These are phyloP conservation scores for Verticillium klebahnii DNA, from an alignment of 2,329 filamentous ascomycete genomes.

Conservation along the genomic window DNA sequence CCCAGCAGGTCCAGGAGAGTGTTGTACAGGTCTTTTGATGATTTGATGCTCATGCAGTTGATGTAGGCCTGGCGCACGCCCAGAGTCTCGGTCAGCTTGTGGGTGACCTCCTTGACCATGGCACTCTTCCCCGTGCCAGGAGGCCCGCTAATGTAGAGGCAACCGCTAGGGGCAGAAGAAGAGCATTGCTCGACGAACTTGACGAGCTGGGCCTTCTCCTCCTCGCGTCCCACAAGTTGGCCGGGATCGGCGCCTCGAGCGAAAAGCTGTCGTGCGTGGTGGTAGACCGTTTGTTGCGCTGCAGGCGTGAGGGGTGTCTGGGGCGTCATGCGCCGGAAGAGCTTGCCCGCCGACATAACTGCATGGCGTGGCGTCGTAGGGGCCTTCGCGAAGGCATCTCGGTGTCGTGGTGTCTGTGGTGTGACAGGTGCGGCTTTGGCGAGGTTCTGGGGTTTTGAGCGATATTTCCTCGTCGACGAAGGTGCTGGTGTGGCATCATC, in stretches of 20 bases:
- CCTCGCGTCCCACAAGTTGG: constrained; percentile 72
- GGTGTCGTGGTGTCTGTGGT: constrained; percentile 71
- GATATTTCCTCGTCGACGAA: constrained; percentile 17
- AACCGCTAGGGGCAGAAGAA: constrained; percentile 62
- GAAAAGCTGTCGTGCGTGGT: constrained; percentile 82
- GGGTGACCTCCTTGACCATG: constrained; percentile 76
- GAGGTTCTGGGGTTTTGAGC: constrained; percentile 23
- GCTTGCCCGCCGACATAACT: constrained; percentile 70
- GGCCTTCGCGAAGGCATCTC: constrained; percentile 69
- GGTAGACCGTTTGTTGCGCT: constrained; percentile 72
- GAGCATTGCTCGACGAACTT: constrained; percentile 65
- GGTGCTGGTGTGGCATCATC: constrained; percentile 15
- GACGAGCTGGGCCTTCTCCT: constrained; percentile 59
- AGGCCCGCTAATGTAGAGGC: constrained; percentile 91
- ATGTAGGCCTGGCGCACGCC: constrained; percentile 69
- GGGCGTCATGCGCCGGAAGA: constrained; percentile 74
- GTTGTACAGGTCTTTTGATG: constrained; percentile 77
- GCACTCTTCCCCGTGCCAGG: constrained; percentile 97
- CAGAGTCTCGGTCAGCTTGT: constrained; percentile 44
- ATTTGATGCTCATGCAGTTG: constrained; percentile 97
- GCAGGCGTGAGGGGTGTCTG: constrained; percentile 69
- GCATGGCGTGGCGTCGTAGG: constrained; percentile 80
- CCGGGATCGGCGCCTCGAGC: constrained; percentile 71
- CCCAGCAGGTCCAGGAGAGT: constrained; percentile 69
- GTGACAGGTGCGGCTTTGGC: constrained; percentile 51